Conservation (phyloP, 108 stramenopile genomes). For the Licmophora abbreviata region DNA sequence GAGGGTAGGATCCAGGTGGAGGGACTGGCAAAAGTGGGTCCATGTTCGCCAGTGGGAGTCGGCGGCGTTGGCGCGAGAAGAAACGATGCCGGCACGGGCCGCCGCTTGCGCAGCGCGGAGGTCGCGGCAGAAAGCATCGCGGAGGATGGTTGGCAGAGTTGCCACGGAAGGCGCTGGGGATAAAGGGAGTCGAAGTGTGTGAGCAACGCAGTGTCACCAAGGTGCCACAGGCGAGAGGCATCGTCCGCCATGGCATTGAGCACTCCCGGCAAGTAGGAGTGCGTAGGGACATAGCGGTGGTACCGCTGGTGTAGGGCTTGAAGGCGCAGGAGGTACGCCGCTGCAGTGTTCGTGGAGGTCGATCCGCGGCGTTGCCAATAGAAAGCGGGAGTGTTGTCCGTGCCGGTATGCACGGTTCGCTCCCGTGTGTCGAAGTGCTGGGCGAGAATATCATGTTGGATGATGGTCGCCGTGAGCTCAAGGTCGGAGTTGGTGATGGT, state of each 20-base stretch:
- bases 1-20: slow-evolving; percentile 18
- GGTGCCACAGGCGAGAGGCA: slow-evolving; percentile 12
- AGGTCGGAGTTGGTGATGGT: slow-evolving; percentile 26
- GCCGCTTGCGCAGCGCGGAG: slow-evolving; percentile 8
- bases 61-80: neutral
- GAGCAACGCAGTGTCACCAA: slow-evolving; percentile 14
- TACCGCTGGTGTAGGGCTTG: slow-evolving; percentile 23
- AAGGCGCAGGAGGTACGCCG: slow-evolving; percentile 35
- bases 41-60: slow-evolving; percentile 8
- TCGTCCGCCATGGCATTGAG: slow-evolving; percentile 20
- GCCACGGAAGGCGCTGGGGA: slow-evolving; percentile 2
- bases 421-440: slow-evolving; percentile 19
- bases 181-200: slow-evolving; percentile 12
- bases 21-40: slow-evolving; percentile 5
- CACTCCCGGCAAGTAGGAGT: slow-evolving; percentile 8
- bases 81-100: slow-evolving; percentile 6
- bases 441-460: slow-evolving; percentile 31
- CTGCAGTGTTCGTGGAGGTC: slow-evolving; percentile 16
- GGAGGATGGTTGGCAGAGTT: neutral
- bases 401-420: slow-evolving; percentile 13
- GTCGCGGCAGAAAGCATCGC: slow-evolving; percentile 10
- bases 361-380: slow-evolving; percentile 28
- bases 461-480: slow-evolving; percentile 27
- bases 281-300: slow-evolving; percentile 18
- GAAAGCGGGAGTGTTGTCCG: slow-evolving; percentile 28